Conservation (phyloP, 495 filamentous ascomycete species). For the Amphirosellinia nigrospora region DNA sequence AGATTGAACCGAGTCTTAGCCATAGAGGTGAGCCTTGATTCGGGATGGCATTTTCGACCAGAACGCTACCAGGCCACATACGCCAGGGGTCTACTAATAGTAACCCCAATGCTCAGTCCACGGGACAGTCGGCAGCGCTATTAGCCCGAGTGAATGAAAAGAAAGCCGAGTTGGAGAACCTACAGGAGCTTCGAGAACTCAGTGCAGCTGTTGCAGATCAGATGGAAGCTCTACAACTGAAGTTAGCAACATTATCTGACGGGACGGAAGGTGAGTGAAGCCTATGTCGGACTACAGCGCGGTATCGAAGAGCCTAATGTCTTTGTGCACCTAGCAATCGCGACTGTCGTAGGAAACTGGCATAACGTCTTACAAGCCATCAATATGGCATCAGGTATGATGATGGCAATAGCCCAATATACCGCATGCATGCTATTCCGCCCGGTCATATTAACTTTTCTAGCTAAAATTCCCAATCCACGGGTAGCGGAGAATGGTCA, state of each 20-base stretch:
- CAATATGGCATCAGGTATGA: constrained; percentile 91
- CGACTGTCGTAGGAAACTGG: constrained; percentile 92
- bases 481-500: constrained; percentile 48
- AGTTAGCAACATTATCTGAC: constrained; percentile 84
- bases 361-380: constrained; percentile 93
- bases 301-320: constrained; percentile 12
- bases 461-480: constrained; percentile 65
- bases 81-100: constrained; percentile 62
- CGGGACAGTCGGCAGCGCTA: constrained; percentile 81
- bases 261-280: constrained; percentile 80
- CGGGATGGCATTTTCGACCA: constrained; percentile 47
- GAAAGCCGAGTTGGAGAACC: constrained; percentile 87
- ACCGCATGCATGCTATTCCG: not conserved
- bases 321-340: constrained; percentile 68
- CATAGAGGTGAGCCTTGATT: not conserved
- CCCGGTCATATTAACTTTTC: constrained; percentile 22
- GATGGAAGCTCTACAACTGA: constrained; percentile 90
- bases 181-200: constrained; percentile 85
- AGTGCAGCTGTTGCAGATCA: constrained; percentile 85
- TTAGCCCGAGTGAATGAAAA: constrained; percentile 89
- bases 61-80: constrained; percentile 62
- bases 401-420: constrained; percentile 3
- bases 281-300: not conserved
- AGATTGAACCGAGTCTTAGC: not conserved
- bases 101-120: constrained; percentile 46